Percentiles rank a stretch among this genome's conserved stretches.
Conservation (phyloP, 257 asterid species). For the Fraxinus quadrangulata region DNA sequence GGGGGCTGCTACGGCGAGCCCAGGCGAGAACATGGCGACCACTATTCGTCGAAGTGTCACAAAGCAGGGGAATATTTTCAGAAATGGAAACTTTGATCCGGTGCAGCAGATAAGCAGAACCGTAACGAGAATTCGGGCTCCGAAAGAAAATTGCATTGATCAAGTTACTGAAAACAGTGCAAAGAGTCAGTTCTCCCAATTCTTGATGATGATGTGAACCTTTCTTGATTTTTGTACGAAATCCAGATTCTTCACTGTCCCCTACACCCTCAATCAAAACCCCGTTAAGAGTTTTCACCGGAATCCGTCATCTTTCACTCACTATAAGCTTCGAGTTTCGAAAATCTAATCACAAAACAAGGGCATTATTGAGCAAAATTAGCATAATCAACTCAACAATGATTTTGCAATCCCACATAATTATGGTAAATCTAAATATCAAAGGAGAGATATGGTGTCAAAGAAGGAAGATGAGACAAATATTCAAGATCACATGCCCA, state of each 20-base stretch:
- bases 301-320: conserved; percentile 38
- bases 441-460: no score
- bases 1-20: conserved; percentile 72
- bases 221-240: background rate
- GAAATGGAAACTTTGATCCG: conserved; percentile 53
- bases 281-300: conserved; percentile 35
- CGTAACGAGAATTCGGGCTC: conserved; percentile 32
- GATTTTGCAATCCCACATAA: no score
- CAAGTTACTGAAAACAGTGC: conserved; percentile 47
- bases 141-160: conserved; percentile 52
- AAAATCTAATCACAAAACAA: background rate
- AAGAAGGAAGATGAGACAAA: no score
- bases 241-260: conserved; percentile 18
- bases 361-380: no score
- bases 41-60: conserved; percentile 57
- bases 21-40: conserved; percentile 52
- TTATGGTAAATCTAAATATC: no score
- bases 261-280: conserved; percentile 7
- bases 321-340: background rate
- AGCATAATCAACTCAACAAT: no score
- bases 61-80: conserved; percentile 65
- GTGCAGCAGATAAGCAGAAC: conserved; percentile 35
- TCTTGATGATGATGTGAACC: background rate
- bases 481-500: no score
- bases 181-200: conserved; percentile 45